Base-by-base conservation (phyloP, 257 asterid species). In the Petrea volubilis region DNA sequence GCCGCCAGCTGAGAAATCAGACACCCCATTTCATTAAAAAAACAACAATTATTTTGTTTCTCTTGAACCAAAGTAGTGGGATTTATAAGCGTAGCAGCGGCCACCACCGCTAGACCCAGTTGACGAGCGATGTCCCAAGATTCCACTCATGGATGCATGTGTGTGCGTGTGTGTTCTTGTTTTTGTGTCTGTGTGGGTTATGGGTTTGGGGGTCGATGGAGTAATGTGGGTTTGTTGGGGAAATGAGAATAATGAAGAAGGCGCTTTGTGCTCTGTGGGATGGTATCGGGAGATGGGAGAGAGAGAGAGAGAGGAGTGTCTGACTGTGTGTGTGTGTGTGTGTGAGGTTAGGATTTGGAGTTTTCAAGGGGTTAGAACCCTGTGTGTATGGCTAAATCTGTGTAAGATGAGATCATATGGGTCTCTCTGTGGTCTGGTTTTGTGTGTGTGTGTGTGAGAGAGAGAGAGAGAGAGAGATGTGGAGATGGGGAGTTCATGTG, bases 1-100 rank as follows among this genome's bases (percentile, higher is more conserved):
- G 99, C 97, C 17, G 96, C 99, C 68, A 95, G 78, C 73, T 90
- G 97, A 60, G 99, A 95, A 0, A 92, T 27, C 74, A 89, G 71
- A 64, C 98, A 92, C 23, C 99, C 98, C 99, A 95, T 95, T 74
- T 60, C 40, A 27, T 73, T 55, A 51, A 27, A 5, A 14, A 72
- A 76, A n/a, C n/a, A 43, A 24, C 6, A 64, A 70, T 57, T 14
- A 33, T 24, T 67, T 1, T 60, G 31, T 36, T 68, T n/a, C 8
- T 10, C 23, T 58, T 36, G 57, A 41, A 64, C 9, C 47, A 36
- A 21, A 59, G 38, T 36, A 18, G 41, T n/a, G n/a, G n/a, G 68
- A 63, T 29, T 64, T 43, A 61, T 3, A 60, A 59, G 21, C 1
- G 60, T 4, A 57, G n/a, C 52, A 51, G 43, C 33, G 34, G 13